Base-by-base conservation (phyloP, 768 basidiomycete genomes). In the Hemileccinum rubropunctum region DNA sequence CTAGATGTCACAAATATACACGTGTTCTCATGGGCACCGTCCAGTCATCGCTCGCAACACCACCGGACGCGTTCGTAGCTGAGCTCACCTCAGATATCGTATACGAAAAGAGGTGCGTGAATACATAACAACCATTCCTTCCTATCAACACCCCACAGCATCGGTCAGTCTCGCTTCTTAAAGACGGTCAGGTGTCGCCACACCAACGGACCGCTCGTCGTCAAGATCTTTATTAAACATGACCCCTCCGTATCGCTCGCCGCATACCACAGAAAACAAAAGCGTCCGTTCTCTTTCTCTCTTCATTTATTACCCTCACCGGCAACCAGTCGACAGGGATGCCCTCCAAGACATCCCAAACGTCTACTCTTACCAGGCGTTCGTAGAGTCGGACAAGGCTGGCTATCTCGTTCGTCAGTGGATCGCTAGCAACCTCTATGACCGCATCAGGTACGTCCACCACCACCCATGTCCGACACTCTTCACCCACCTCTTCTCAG, bases 211-310 rank as follows among this genome's bases (percentile, higher is more conserved):
- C 84, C 82, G 35, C 73, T 98, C 30, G 84, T 97, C 45, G 81
- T 95, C 62, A 98, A 98, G 78, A 85, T 98, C 50, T 97, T 95
- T 73, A 83, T 95, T 63, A 98, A 99, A 66, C 87, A 93, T 0
- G 93, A 98, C 70, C 90, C 92, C 21, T 81, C 85, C 3, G 63
- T 95, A 49, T 87, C 86, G 12, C 71, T 98, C 61, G 70, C 84
- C 50, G 81, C 77, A 41, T 87, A 95, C 59, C 81, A 86, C 46
- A 73, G 84, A 47, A 74, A 87, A 53, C 72, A 98, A 57, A 97
- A 95, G 71, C 71, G 95, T 88, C 3, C 5, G 26, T 1, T 14
- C 0, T 10, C 1, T 6, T 11, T 0, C 6, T 4, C 2, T 6
- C 9, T 9, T 38, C 45, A 27, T 41, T 48, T 23, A 48, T n/a